Evolutionary conservation across 768 basidiomycete species (phyloP).

Genomic region (Mycena capillaripes): DNA sequence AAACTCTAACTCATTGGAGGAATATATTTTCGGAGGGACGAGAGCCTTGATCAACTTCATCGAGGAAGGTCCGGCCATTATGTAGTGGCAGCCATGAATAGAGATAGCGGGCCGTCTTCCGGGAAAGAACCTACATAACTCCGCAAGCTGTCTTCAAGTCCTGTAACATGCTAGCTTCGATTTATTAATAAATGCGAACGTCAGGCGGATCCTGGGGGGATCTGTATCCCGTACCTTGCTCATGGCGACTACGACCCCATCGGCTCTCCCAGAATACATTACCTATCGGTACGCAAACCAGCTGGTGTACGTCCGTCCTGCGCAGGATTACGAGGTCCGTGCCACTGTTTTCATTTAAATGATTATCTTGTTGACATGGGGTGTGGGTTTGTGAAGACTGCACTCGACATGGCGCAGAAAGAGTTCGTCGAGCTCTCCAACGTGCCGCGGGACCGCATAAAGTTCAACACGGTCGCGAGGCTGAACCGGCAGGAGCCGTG

Average conservation of each 20-base stretch:
- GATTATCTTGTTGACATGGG: background rate
- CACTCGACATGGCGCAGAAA: slow-evolving; percentile 62
- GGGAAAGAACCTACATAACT: no score
- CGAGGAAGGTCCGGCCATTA: no score
- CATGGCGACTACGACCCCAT: slow-evolving; percentile 35
- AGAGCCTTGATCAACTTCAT: no score
- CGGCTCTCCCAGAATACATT: slow-evolving; percentile 58
- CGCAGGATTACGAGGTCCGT: slow-evolving; percentile 57
- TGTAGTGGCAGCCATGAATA: no score
- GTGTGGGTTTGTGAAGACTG: slow-evolving; percentile 40
- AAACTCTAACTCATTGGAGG: no score
- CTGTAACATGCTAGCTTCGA: no score
- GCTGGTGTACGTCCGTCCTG: slow-evolving; percentile 67
- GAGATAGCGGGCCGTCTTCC: no score
- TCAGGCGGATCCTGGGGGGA: no score
- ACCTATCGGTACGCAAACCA: slow-evolving; percentile 60
- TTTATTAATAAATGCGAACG: no score
- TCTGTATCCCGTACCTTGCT: background rate
- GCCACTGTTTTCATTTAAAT: background rate
- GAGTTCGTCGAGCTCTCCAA: slow-evolving; percentile 61
- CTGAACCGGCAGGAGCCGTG: slow-evolving; percentile 47
- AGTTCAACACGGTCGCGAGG: slow-evolving; percentile 55
- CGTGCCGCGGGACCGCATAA: slow-evolving; percentile 56
- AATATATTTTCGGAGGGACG: no score
- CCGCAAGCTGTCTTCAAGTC: no score